phyloP scores from a whole-genome alignment of 441 rosid species.

The Geranium incanum region DNA sequence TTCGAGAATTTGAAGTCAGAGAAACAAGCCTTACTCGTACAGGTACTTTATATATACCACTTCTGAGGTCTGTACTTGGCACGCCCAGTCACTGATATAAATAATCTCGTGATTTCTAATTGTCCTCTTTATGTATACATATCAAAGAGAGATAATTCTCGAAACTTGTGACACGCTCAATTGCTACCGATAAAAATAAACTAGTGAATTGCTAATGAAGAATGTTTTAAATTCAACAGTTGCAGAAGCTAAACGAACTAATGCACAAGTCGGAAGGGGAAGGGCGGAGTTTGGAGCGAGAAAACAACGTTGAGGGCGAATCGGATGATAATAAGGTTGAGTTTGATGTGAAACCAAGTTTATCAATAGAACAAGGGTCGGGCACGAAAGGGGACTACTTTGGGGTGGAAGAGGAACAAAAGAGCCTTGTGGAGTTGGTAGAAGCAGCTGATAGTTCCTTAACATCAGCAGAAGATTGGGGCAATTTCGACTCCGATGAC shows the following conservation, averaged over 20 bases:
- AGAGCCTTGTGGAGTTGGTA: slow-evolving; percentile 41
- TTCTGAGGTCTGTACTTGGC: too few relatives aligned
- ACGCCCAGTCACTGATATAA: too few relatives aligned
- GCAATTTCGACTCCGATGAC: slow-evolving; percentile 32
- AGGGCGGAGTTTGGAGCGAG: slow-evolving; percentile 13
- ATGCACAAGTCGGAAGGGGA: slow-evolving; percentile 20
- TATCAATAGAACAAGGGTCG: slow-evolving; percentile 17
- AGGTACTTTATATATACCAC: background rate
- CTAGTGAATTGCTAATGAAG: too few relatives aligned
- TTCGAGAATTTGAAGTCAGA: background rate
- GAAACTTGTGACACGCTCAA: too few relatives aligned
- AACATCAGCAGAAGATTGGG: slow-evolving; percentile 75
- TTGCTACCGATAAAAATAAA: too few relatives aligned
- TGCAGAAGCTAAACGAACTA: slow-evolving; percentile 3
- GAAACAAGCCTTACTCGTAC: background rate
- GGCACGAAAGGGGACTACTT: slow-evolving; percentile 50
- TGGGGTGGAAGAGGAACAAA: slow-evolving; percentile 28
- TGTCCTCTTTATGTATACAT: too few relatives aligned
- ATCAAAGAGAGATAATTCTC: too few relatives aligned
- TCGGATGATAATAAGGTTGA: slow-evolving; percentile 25
- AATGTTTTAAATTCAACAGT: slow-evolving; percentile 1
- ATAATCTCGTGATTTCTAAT: too few relatives aligned
- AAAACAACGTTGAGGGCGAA: background rate
- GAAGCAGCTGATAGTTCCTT: slow-evolving; percentile 60
- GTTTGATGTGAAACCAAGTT: slow-evolving; percentile 25